Conservation (phyloP, 169 alveolate genomes). For the Plasmodium relictum region DNA sequence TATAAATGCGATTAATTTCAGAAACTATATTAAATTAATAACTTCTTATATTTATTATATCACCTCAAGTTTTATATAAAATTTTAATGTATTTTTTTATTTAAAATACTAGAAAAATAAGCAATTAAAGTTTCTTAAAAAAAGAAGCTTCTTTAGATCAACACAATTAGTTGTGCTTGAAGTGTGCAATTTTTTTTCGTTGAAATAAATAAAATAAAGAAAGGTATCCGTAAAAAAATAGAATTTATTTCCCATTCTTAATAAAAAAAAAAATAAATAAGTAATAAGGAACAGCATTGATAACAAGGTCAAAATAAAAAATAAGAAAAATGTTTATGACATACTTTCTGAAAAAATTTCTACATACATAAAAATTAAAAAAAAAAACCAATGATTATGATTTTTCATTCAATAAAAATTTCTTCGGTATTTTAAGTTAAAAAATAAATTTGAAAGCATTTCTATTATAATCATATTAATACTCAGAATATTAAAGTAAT, state of each 20-base stretch:
- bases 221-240: background rate
- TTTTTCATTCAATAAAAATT: background rate
- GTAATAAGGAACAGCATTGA: background rate
- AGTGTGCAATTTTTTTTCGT: conserved; percentile 21
- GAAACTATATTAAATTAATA: background rate
- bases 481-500: background rate
- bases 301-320: background rate
- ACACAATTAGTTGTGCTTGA: conserved; percentile 6
- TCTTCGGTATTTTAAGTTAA: background rate
- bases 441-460: background rate
- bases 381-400: background rate
- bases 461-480: background rate
- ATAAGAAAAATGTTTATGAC: background rate
- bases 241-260: background rate
- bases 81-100: background rate
- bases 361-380: background rate
- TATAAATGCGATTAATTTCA: background rate
- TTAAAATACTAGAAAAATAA: background rate
- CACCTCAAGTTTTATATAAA: background rate
- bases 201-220: background rate
- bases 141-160: background rate
- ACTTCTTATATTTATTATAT: background rate
- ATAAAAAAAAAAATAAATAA: background rate
- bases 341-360: too few species aligned
- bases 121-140: background rate